A percentile compares a stretch with the other conserved stretches of the same genome.
Evolutionary conservation across 257 asterid genomes (phyloP).

Genomic region (Scutellaria minor): DNA sequence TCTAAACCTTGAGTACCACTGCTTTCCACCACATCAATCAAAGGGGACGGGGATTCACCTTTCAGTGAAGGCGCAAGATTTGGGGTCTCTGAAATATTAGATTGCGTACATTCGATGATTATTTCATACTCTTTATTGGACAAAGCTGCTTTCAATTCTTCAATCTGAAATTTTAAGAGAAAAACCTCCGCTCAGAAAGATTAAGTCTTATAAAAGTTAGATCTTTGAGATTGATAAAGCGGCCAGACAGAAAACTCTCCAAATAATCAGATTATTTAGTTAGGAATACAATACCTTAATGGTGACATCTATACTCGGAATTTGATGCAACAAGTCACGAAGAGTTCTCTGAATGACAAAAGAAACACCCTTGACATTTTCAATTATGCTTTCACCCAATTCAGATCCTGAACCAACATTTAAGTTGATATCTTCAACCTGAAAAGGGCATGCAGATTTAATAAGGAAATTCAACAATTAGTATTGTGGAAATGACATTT

Average conservation of each 20-base stretch:
- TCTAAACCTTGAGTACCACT: constrained; percentile 45
- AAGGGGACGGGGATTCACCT: constrained; percentile 51
- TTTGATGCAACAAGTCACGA: constrained; percentile 81
- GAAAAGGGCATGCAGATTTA: constrained; percentile 33
- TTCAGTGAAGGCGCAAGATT: constrained; percentile 65
- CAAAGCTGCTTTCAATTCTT: constrained; percentile 89
- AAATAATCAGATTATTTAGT: constrained; percentile 25
- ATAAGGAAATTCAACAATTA: constrained; percentile 11
- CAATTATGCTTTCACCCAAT: constrained; percentile 89
- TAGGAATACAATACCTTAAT: constrained; percentile 58
- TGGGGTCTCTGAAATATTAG: constrained; percentile 88
- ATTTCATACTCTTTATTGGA: constrained; percentile 92
- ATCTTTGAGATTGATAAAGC: constrained; percentile 8
- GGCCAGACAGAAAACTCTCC: neutral
- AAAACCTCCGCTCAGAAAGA: constrained; percentile 25
- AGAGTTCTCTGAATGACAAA: constrained; percentile 79
- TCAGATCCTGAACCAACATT: constrained; percentile 85
- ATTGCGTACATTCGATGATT: constrained; percentile 83
- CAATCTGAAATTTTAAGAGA: constrained; percentile 58
- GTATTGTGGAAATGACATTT: neutral
- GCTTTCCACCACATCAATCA: constrained; percentile 52
- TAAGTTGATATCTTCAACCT: constrained; percentile 95
- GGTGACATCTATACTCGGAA: constrained; percentile 78
- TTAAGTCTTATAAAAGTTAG: neutral
- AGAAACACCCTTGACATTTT: constrained; percentile 83